Conservation (phyloP, 345 rosid genomes). For the Linum trigynum region DNA sequence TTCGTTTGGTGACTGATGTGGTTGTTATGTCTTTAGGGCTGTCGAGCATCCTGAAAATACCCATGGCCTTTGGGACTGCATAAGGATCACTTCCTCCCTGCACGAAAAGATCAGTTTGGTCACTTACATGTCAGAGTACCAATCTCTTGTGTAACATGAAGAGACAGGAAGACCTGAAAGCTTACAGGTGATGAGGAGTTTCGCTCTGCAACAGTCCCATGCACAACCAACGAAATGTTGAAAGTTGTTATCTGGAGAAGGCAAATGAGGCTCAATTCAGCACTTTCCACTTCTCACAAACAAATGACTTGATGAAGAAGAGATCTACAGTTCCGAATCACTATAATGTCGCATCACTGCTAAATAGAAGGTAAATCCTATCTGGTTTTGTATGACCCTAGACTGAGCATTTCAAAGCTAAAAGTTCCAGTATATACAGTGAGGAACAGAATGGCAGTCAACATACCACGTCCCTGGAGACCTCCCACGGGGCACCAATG, state of each 20-base stretch:
- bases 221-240: conserved; percentile 75
- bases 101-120: conserved; percentile 1
- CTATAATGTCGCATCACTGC: background rate
- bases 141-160: background rate
- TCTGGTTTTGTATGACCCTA: too few relatives aligned
- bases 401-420: too few relatives aligned
- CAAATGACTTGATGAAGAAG: background rate
- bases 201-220: conserved; percentile 73
- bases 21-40: conserved; percentile 76
- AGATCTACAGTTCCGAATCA: background rate
- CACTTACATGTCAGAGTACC: background rate
- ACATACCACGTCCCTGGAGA: conserved; percentile 77
- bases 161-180: background rate
- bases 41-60: conserved; percentile 55
- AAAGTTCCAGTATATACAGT: background rate
- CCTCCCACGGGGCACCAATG: conserved; percentile 96
- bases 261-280: background rate
- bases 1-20: conserved; percentile 63
- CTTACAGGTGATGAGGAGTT: conserved; percentile 34
- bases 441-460: background rate
- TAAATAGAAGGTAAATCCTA: background rate
- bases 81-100: conserved; percentile 70
- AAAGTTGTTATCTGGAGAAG: conserved; percentile 63
- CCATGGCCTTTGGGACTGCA: conserved; percentile 67
- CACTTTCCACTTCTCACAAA: background rate